phyloP scores from a whole-genome alignment of 148 eudicot genomes.

The Heliosperma pusillum region DNA sequence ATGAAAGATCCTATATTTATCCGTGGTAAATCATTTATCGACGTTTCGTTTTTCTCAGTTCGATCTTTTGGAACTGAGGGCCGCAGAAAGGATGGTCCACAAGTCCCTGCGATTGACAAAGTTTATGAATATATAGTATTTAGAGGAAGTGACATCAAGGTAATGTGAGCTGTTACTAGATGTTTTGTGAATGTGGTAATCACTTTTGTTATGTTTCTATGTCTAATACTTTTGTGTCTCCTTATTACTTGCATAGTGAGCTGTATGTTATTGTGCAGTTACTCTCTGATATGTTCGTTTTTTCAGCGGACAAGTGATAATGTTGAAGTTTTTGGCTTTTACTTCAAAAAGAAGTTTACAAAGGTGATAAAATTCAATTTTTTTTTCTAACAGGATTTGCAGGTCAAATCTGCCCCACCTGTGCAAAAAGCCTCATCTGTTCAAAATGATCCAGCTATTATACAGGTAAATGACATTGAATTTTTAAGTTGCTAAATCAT shows the following conservation, averaged over 20 bases:
- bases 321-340: not conserved
- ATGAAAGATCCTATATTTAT: not conserved
- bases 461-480: constrained; percentile 38
- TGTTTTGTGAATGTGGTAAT: not conserved
- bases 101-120: constrained; percentile 48
- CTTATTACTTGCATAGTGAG: not conserved
- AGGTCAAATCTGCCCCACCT: constrained; percentile 55
- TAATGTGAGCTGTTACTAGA: constrained; percentile 10
- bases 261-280: not conserved
- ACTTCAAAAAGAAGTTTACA: not conserved
- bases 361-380: not conserved
- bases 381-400: constrained; percentile 46
- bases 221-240: not conserved
- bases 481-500: not conserved
- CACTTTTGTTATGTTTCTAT: not conserved
- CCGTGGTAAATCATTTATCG: not conserved
- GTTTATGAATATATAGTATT: constrained; percentile 59
- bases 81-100: constrained; percentile 52
- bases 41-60: constrained; percentile 33
- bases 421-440: constrained; percentile 33
- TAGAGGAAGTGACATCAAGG: constrained; percentile 70
- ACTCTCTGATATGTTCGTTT: not conserved
- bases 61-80: constrained; percentile 69
- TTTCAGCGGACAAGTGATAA: not conserved
- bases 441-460: constrained; percentile 60